phyloP scores from a whole-genome alignment of 371 early-diverging fungal species.

The Circinella minor region DNA sequence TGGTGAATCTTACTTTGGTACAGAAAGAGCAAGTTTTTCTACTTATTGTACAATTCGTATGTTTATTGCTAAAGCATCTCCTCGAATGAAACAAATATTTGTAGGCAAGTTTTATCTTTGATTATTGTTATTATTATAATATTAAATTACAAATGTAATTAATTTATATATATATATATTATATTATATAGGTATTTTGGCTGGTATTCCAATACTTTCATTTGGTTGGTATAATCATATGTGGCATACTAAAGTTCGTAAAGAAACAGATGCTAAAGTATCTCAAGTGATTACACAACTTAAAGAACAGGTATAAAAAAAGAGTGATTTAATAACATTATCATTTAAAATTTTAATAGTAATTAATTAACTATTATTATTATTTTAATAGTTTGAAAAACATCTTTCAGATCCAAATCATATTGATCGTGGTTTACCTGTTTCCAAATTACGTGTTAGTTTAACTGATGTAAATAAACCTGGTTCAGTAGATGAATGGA shows the following conservation, averaged over 20 bases:
- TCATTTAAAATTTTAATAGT: background rate
- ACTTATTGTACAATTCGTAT: background rate
- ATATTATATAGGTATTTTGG: background rate
- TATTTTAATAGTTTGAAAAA: slow-evolving; percentile 13
- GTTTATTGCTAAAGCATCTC: background rate
- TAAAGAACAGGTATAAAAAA: slow-evolving; percentile 24
- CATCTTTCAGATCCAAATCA: slow-evolving; percentile 16
- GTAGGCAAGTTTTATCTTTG: background rate
- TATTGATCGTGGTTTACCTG: slow-evolving; percentile 18
- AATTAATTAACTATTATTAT: background rate
- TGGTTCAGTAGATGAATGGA: slow-evolving; percentile 20
- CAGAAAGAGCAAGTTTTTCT: slow-evolving; percentile 10
- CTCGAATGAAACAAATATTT: background rate
- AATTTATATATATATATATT: no score
- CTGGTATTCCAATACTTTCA: slow-evolving; percentile 3
- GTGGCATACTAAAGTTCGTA: background rate
- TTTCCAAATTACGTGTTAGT: slow-evolving; percentile 13
- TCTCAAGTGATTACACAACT: slow-evolving; percentile 5
- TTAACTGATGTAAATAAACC: slow-evolving; percentile 11
- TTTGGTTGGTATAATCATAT: slow-evolving; percentile 9
- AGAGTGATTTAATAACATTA: no score
- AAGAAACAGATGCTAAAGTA: slow-evolving; percentile 13
- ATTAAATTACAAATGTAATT: background rate
- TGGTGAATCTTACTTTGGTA: slow-evolving; percentile 18
- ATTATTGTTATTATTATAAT: no score